Percentiles rank a stretch among this genome's conserved stretches.
Conservation (phyloP, 176 grass and related monocot species). For the Elaeis guineensis region DNA sequence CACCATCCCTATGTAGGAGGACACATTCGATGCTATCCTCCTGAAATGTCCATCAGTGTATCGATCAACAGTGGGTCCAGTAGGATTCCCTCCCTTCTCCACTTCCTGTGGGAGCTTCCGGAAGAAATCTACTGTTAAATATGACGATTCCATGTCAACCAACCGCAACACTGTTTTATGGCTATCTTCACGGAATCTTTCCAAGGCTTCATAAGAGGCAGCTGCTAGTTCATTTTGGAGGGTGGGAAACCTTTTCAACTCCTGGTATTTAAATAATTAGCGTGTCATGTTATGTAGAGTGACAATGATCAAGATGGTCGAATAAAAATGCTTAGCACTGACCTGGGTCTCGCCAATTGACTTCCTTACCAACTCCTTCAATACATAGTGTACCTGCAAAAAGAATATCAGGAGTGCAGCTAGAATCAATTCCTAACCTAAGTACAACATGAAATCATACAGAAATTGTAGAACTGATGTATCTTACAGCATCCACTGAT, state of each 20-base stretch:
- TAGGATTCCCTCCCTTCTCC: conserved; percentile 36
- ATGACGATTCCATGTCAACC: conserved; percentile 81
- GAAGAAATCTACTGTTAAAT: conserved; percentile 90
- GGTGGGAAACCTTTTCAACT: conserved; percentile 76
- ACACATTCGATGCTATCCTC: conserved; percentile 86
- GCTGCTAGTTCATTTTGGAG: conserved; percentile 80
- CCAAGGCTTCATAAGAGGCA: conserved; percentile 54
- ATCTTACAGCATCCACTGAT: conserved; percentile 89
- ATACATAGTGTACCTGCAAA: conserved; percentile 72
- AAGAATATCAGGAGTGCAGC: conserved; percentile 1
- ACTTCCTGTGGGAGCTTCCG: conserved; percentile 82
- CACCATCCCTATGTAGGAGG: conserved; percentile 83
- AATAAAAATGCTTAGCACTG: conserved; percentile 7
- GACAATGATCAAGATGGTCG: not conserved
- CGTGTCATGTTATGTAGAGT: not conserved
- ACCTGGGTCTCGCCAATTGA: conserved; percentile 94
- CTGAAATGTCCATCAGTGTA: conserved; percentile 74
- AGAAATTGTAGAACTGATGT: too few relatives aligned
- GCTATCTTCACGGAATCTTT: conserved; percentile 71
- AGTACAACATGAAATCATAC: too few relatives aligned
- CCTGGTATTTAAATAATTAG: conserved; percentile 19
- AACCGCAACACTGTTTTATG: conserved; percentile 64
- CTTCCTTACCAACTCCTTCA: conserved; percentile 91
- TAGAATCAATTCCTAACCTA: too few relatives aligned
- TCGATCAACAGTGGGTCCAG: conserved; percentile 34